Percentiles rank a stretch among this genome's conserved stretches.
Conservation (phyloP, 2,329 filamentous ascomycete genomes). For the Colletotrichum chlorophyti region DNA sequence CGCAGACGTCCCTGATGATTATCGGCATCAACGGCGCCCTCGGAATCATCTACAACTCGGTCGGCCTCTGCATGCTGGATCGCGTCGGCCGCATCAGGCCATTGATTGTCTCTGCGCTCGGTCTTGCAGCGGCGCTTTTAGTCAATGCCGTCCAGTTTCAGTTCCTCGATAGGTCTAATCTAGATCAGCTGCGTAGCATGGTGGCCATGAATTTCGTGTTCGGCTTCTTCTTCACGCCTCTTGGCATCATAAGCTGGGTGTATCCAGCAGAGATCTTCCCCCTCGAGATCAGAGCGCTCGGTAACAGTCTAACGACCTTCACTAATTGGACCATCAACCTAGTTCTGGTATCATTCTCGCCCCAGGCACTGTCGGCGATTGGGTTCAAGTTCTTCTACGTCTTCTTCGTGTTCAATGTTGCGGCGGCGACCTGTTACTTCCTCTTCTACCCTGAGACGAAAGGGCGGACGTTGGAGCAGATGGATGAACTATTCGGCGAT, state of each 20-base stretch:
- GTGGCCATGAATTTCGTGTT: constrained; percentile 45
- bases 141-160: constrained; percentile 38
- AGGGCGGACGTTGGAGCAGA: constrained; percentile 40
- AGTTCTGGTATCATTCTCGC: constrained; percentile 56
- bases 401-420: constrained; percentile 35
- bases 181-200: constrained; percentile 36
- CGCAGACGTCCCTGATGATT: constrained; percentile 54
- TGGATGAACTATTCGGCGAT: constrained; percentile 43
- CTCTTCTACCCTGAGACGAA: constrained; percentile 42
- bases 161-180: constrained; percentile 34
- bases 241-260: constrained; percentile 52
- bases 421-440: constrained; percentile 32
- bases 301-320: constrained; percentile 37
- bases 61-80: constrained; percentile 53
- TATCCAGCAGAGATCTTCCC: constrained; percentile 49
- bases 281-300: constrained; percentile 38
- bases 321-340: constrained; percentile 44
- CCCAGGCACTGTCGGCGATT: constrained; percentile 47
- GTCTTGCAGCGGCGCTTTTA: constrained; percentile 34
- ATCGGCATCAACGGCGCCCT: constrained; percentile 58
- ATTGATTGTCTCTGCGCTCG: constrained; percentile 48
- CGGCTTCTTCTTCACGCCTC: constrained; percentile 34
- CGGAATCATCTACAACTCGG: constrained; percentile 53
- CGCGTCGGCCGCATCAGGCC: constrained; percentile 54
- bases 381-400: constrained; percentile 53